phyloP scores from a whole-genome alignment of 2,329 filamentous ascomycete species.

The Ophiocordyceps polyrhachis-furcata region DNA sequence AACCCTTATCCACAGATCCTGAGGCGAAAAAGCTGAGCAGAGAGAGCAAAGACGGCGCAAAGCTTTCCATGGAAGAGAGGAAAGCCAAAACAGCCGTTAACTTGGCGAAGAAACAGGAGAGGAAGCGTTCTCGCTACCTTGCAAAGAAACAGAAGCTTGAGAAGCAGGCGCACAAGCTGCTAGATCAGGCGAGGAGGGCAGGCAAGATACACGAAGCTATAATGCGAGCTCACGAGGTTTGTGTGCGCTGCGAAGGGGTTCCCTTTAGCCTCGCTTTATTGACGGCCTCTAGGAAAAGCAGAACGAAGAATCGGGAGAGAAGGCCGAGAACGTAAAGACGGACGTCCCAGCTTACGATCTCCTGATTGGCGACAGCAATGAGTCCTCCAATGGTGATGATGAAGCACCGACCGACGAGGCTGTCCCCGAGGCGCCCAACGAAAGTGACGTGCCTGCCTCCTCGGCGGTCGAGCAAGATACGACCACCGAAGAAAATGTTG shows the following conservation, averaged over 20 bases:
- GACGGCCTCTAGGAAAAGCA: background rate
- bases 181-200: conserved; percentile 19
- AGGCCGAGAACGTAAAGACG: conserved; percentile 5
- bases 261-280: background rate
- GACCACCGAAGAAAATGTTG: conserved; percentile 1
- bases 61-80: conserved; percentile 9
- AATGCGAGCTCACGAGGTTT: conserved; percentile 5
- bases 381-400: conserved; percentile 8
- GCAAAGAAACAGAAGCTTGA: conserved; percentile 20
- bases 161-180: conserved; percentile 19
- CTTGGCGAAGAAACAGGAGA: conserved; percentile 16
- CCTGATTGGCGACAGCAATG: conserved; percentile 2
- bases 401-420: conserved; percentile 12
- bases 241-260: background rate
- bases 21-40: background rate
- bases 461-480: conserved; percentile 3
- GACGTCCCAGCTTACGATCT: conserved; percentile 3
- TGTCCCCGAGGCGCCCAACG: conserved; percentile 12
- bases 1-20: background rate
- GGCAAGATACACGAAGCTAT: conserved; percentile 10
- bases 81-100: conserved; percentile 11
- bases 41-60: conserved; percentile 1
- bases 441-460: conserved; percentile 7
- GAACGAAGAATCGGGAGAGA: conserved; percentile 1
- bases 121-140: conserved; percentile 18